phyloP scores from a whole-genome alignment of 2,329 filamentous ascomycete species.

The Fusarium armeniacum region DNA sequence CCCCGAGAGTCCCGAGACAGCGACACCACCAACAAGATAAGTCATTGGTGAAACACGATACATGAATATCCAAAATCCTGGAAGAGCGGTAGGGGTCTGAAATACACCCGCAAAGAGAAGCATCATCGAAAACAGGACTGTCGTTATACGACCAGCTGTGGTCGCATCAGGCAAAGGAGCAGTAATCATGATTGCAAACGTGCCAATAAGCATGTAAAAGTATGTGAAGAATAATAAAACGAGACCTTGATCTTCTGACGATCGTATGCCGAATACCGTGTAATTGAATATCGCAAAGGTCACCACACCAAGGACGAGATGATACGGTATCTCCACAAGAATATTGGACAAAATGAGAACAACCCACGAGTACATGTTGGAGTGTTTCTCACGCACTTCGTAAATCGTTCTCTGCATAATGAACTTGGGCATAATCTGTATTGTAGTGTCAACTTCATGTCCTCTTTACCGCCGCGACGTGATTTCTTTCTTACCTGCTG shows the following conservation, averaged over 20 bases:
- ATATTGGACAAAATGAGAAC: constrained; percentile 80
- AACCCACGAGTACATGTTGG: constrained; percentile 81
- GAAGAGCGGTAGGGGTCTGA: constrained; percentile 69
- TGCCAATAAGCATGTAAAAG: constrained; percentile 78
- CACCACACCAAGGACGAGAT: constrained; percentile 73
- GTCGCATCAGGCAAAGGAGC: constrained; percentile 78
- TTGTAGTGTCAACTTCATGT: constrained; percentile 10
- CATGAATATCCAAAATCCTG: constrained; percentile 85
- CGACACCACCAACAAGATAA: constrained; percentile 12
- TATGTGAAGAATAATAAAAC: constrained; percentile 75
- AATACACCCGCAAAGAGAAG: constrained; percentile 75
- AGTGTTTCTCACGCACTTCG: constrained; percentile 81
- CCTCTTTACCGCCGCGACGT: neutral
- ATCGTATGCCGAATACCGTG: constrained; percentile 64
- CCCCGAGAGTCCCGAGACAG: constrained; percentile 4
- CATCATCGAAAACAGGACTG: constrained; percentile 66
- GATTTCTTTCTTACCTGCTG: constrained; percentile 62
- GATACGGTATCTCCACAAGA: constrained; percentile 79
- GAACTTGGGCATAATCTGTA: constrained; percentile 79
- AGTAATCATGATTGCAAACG: constrained; percentile 81
- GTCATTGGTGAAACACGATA: constrained; percentile 53
- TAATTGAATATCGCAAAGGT: constrained; percentile 79
- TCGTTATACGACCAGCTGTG: constrained; percentile 72
- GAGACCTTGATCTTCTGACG: constrained; percentile 70
- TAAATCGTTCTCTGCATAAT: constrained; percentile 80